phyloP scores from a whole-genome alignment of 129 eudicot species.

The Ambrosia trifida region DNA sequence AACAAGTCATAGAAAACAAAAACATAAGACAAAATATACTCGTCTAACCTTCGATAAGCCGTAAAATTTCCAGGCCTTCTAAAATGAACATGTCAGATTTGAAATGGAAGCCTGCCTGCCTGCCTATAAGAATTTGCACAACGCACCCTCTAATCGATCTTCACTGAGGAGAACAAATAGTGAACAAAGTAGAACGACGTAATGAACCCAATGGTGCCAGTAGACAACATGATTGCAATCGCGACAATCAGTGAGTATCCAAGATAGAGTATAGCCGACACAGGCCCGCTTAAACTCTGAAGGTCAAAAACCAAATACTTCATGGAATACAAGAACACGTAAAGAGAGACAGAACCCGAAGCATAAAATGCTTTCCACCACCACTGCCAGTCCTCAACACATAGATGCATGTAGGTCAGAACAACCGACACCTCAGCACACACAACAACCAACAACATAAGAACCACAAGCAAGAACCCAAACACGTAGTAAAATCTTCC shows the following conservation, averaged over 20 bases:
- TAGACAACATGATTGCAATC: slow-evolving; percentile 35
- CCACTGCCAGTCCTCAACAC: slow-evolving; percentile 82
- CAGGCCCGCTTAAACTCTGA: slow-evolving; percentile 64
- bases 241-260: slow-evolving; percentile 49
- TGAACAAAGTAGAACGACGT: slow-evolving; percentile 41
- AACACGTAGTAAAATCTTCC: slow-evolving; percentile 50
- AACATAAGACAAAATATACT: slow-evolving; percentile 17
- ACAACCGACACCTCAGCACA: slow-evolving; percentile 52
- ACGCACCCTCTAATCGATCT: slow-evolving; percentile 27
- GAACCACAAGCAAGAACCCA: slow-evolving; percentile 44
- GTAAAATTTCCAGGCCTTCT: slow-evolving; percentile 26
- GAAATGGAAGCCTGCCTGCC: slow-evolving; percentile 1
- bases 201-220: slow-evolving; percentile 37
- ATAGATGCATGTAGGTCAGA: slow-evolving; percentile 45
- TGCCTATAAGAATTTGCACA: slow-evolving; percentile 15
- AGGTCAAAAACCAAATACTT: slow-evolving; percentile 67
- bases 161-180: slow-evolving; percentile 36
- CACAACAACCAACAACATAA: slow-evolving; percentile 42
- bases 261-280: slow-evolving; percentile 58
- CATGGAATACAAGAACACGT: slow-evolving; percentile 62
- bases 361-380: slow-evolving; percentile 85
- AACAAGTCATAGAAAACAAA: slow-evolving; percentile 20
- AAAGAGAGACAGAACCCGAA: slow-evolving; percentile 60
- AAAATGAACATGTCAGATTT: slow-evolving; percentile 17
- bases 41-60: slow-evolving; percentile 33